Conservation (phyloP, 2,329 filamentous ascomycete species). For the Diaporthe sp. region DNA sequence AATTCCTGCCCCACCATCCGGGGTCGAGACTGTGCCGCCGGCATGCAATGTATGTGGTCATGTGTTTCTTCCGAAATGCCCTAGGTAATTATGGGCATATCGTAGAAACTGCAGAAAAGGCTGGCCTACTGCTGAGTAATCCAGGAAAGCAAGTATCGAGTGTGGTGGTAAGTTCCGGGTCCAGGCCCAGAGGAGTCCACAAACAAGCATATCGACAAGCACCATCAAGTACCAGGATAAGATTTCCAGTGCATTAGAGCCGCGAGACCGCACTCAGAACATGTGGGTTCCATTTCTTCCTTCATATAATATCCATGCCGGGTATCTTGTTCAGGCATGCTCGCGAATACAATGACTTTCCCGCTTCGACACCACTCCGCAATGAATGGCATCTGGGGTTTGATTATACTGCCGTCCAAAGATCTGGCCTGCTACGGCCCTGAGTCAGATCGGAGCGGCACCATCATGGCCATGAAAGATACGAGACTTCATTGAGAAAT, state of each 20-base stretch:
- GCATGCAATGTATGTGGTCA: background rate
- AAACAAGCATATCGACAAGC: slow-evolving; percentile 6
- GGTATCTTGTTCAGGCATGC: background rate
- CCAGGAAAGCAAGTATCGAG: background rate
- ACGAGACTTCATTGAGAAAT: background rate
- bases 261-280: background rate
- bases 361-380: background rate
- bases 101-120: background rate
- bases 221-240: background rate
- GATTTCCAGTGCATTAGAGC: background rate
- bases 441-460: background rate
- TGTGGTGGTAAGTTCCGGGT: background rate
- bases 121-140: background rate
- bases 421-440: background rate
- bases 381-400: background rate
- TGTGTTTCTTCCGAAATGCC: background rate
- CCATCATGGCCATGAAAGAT: background rate
- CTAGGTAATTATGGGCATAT: too few species aligned
- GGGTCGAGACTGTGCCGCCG: background rate
- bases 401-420: background rate
- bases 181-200: too few species aligned
- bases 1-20: background rate
- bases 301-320: too few species aligned
- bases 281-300: background rate
- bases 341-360: background rate